Percentiles rank a stretch among this genome's conserved stretches.
Evolutionary conservation across 2,329 filamentous ascomycete genomes (phyloP).

Genomic region (Fusarium chlamydosporum): DNA sequence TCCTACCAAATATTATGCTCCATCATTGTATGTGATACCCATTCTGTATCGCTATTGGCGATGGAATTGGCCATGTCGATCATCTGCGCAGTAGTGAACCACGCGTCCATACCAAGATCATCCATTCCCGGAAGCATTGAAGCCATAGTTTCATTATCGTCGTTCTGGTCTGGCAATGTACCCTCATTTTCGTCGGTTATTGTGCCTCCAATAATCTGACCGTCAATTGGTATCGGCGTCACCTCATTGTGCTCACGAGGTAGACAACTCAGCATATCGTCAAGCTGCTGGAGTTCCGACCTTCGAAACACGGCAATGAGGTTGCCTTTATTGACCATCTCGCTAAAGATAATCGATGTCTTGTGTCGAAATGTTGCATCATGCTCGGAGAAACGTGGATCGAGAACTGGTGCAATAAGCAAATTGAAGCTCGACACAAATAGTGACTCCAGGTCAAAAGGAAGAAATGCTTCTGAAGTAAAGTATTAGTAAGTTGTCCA

Average conservation of each 20-base stretch:
- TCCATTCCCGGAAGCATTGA: slow-evolving; percentile 42
- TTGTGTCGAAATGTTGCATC: slow-evolving; percentile 58
- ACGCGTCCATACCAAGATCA: slow-evolving; percentile 51
- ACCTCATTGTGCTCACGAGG: slow-evolving; percentile 26
- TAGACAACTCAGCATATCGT: slow-evolving; percentile 56
- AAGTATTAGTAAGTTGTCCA: not conserved
- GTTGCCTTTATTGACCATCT: slow-evolving; percentile 63
- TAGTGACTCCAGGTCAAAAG: slow-evolving; percentile 62
- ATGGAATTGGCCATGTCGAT: slow-evolving; percentile 65
- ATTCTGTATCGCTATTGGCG: slow-evolving; percentile 60
- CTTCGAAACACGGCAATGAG: slow-evolving; percentile 61
- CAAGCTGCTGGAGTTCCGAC: slow-evolving; percentile 62
- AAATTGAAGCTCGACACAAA: slow-evolving; percentile 62
- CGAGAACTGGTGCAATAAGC: slow-evolving; percentile 56
- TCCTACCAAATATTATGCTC: slow-evolving; percentile 60
- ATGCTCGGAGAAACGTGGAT: slow-evolving; percentile 55
- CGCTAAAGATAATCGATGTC: slow-evolving; percentile 61
- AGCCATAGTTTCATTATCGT: slow-evolving; percentile 37
- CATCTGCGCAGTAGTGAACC: slow-evolving; percentile 62
- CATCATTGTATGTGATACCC: slow-evolving; percentile 62
- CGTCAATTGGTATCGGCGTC: slow-evolving; percentile 15
- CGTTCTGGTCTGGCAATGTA: slow-evolving; percentile 5
- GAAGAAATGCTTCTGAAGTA: slow-evolving; percentile 60
- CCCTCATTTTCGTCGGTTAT: slow-evolving; percentile 4
- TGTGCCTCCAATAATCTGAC: slow-evolving; percentile 32